These are phyloP conservation scores for Phytopythium sindhum DNA, from an alignment of 352 stramenopile genomes.

Conservation along the genomic window DNA sequence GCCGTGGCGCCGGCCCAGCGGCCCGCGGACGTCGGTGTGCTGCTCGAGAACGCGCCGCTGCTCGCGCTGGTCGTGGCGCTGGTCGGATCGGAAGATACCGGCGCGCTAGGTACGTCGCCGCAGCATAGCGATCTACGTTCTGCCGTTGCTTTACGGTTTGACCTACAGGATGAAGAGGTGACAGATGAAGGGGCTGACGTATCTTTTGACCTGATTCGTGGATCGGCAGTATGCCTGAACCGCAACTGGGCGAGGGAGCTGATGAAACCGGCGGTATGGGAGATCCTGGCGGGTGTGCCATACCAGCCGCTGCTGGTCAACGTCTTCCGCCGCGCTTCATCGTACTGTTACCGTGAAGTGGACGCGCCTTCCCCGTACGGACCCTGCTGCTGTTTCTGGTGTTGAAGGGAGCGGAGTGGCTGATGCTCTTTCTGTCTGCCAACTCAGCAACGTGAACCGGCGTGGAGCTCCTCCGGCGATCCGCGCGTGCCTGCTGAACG, in stretches of 20 bases:
- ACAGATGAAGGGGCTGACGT: conserved; percentile 4
- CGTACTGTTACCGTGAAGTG: conserved; percentile 85
- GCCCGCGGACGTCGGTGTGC: conserved; percentile 23
- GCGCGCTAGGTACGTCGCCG: conserved; percentile 37
- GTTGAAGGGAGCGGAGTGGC: not conserved
- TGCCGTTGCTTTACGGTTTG: not conserved
- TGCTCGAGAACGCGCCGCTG: conserved; percentile 54
- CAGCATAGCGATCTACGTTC: no score
- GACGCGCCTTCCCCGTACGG: conserved; percentile 83
- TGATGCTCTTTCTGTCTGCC: conserved; percentile 9
- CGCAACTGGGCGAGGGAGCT: conserved; percentile 74
- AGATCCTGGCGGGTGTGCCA: conserved; percentile 75
- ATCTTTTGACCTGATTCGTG: conserved; percentile 1
- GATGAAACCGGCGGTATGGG: conserved; percentile 80
- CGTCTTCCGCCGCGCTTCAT: conserved; percentile 80
- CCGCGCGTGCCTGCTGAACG: conserved; percentile 75
- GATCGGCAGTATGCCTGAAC: conserved; percentile 54
- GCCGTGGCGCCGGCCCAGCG: not conserved
- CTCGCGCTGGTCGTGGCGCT: conserved; percentile 64
- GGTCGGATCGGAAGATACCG: conserved; percentile 54
- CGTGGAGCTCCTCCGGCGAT: conserved; percentile 81
- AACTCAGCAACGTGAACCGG: conserved; percentile 79
- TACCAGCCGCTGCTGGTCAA: conserved; percentile 74
- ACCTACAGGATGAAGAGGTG: not conserved
- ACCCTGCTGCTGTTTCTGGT: conserved; percentile 8